Conservation (phyloP, 169 alveolate species). For the Theileria parva region DNA sequence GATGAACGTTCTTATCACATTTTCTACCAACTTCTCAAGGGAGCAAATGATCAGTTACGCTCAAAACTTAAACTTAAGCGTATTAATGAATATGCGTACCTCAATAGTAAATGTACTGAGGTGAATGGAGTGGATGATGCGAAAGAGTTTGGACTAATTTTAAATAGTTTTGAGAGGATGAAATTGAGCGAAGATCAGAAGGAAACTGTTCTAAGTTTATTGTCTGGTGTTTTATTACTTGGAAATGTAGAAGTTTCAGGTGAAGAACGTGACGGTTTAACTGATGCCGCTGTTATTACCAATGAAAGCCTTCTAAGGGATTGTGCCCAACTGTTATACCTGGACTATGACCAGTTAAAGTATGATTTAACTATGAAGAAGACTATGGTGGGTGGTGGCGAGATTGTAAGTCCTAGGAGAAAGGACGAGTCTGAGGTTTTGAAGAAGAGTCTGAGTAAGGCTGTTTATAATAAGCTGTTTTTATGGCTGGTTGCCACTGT, state of each 20-base stretch:
- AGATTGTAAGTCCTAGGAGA: conserved; percentile 85
- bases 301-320: conserved; percentile 70
- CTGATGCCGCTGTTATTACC: conserved; percentile 82
- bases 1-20: conserved; percentile 96
- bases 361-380: conserved; percentile 79
- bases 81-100: conserved; percentile 73
- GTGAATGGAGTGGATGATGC: conserved; percentile 92
- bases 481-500: conserved; percentile 92
- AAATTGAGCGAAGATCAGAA: conserved; percentile 85
- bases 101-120: conserved; percentile 86
- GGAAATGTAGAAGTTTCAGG: conserved; percentile 94
- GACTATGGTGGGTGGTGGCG: conserved; percentile 80
- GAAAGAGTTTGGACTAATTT: conserved; percentile 88
- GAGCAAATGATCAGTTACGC: conserved; percentile 83
- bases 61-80: conserved; percentile 73
- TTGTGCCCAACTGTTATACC: conserved; percentile 82
- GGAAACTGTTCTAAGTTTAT: conserved; percentile 82
- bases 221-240: conserved; percentile 90
- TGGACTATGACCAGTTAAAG: conserved; percentile 75
- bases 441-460: conserved; percentile 88
- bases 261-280: conserved; percentile 83
- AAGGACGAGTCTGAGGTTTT: conserved; percentile 83
- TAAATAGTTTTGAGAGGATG: conserved; percentile 88
- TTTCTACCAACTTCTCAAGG: conserved; percentile 91
- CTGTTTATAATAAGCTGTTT: conserved; percentile 93